Conservation (phyloP, 2,329 filamentous ascomycete genomes). For the Apiospora malaysiana region DNA sequence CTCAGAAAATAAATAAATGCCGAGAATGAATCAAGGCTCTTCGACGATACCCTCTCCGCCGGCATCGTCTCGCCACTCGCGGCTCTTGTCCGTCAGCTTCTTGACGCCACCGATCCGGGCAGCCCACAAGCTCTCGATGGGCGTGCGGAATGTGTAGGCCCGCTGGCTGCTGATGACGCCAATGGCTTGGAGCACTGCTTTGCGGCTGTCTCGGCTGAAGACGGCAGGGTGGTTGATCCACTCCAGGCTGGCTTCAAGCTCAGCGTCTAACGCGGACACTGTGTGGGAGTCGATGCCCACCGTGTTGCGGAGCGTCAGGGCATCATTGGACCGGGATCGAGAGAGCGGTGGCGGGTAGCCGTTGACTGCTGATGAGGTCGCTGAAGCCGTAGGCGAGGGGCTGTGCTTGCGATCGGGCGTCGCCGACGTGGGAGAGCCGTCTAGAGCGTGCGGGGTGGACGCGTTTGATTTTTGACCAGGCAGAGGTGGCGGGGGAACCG, state of each 20-base stretch:
- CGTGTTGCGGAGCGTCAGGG: slow-evolving; percentile 58
- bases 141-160: slow-evolving; percentile 90
- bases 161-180: slow-evolving; percentile 95
- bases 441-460: slow-evolving; percentile 55
- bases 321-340: slow-evolving; percentile 61
- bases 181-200: slow-evolving; percentile 94
- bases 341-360: slow-evolving; percentile 50
- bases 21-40: slow-evolving; percentile 52
- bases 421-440: slow-evolving; percentile 49
- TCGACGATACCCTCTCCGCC: slow-evolving; percentile 74
- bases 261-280: slow-evolving; percentile 85
- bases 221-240: slow-evolving; percentile 98
- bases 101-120: slow-evolving; percentile 81
- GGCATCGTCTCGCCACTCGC: slow-evolving; percentile 89
- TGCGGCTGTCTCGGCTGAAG: slow-evolving; percentile 91
- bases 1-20: neutral
- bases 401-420: slow-evolving; percentile 62
- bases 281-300: slow-evolving; percentile 83
- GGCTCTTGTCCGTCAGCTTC: slow-evolving; percentile 79
- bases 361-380: slow-evolving; percentile 48
- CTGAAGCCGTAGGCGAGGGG: slow-evolving; percentile 59
- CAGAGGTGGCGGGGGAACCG: slow-evolving; percentile 58
- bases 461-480: slow-evolving; percentile 48
- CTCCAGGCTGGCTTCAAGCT: slow-evolving; percentile 88
- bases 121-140: slow-evolving; percentile 90